Percentiles rank a stretch among this genome's conserved stretches.
Conservation (phyloP, 768 basidiomycete genomes). For the Agaricus sinodeliciosus region DNA sequence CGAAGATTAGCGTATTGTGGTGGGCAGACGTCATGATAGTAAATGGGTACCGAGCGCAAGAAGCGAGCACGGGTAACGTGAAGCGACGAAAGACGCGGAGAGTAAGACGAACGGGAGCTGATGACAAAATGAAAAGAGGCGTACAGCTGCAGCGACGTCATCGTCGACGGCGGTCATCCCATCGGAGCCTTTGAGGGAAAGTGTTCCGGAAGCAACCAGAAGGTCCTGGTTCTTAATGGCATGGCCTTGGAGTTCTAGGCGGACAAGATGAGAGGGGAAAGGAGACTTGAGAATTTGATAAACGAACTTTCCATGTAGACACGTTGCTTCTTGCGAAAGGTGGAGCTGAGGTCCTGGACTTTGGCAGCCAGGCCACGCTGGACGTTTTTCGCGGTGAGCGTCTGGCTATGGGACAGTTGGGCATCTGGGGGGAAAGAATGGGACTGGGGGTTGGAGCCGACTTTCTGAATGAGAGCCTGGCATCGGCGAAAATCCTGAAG, state of each 20-base stretch:
- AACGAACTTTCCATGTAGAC: conserved; percentile 95
- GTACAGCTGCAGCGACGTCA: conserved; percentile 79
- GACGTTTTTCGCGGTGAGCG: conserved; percentile 82
- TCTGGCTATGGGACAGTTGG: conserved; percentile 34
- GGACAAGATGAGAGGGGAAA: conserved; percentile 11
- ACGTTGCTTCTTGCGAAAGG: conserved; percentile 95
- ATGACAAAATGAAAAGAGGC: conserved; percentile 25
- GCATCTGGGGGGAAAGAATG: conserved; percentile 63
- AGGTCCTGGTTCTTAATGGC: conserved; percentile 97
- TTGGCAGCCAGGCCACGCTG: conserved; percentile 95
- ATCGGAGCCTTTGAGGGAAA: conserved; percentile 77
- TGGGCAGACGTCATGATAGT: not conserved
- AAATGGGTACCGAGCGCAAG: not conserved
- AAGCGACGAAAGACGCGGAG: conserved; percentile 1
- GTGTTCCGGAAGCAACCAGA: conserved; percentile 81
- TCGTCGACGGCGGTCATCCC: conserved; percentile 83
- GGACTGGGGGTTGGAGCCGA: conserved; percentile 41
- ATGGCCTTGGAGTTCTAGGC: conserved; percentile 88
- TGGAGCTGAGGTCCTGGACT: conserved; percentile 86
- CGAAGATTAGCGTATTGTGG: not conserved
- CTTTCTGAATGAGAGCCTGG: conserved; percentile 67
- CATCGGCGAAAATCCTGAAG: conserved; percentile 61
- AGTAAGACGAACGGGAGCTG: conserved; percentile 12
- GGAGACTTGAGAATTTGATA: conserved; percentile 17
- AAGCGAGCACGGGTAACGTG: not conserved